Percentiles rank a stretch among this genome's conserved stretches.
Evolutionary conservation across 768 basidiomycete genomes (phyloP).

Genomic region (Agaricus blazei): DNA sequence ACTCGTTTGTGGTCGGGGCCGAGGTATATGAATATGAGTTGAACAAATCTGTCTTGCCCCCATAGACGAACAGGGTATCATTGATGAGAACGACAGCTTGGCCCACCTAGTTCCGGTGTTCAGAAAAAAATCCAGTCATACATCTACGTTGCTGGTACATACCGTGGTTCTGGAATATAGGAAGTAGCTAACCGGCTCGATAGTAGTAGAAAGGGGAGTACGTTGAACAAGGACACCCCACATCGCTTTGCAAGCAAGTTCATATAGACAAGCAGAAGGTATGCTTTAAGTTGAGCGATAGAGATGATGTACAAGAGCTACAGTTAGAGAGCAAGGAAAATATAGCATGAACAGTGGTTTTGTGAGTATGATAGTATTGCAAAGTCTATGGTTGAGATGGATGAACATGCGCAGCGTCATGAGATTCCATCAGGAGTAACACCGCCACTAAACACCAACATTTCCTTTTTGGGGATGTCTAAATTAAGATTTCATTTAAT

Average conservation of each 20-base stretch:
- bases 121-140: neutral
- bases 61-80: constrained; percentile 65
- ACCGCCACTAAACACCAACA: constrained; percentile 9
- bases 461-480: constrained; percentile 5
- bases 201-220: neutral
- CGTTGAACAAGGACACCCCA: neutral
- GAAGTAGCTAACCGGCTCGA: neutral
- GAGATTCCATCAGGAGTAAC: neutral
- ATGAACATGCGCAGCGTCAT: neutral
- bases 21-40: constrained; percentile 68
- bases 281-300: neutral
- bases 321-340: neutral
- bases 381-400: neutral
- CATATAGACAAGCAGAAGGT: neutral
- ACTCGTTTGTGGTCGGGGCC: constrained; percentile 68
- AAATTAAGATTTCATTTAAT: too few relatives aligned
- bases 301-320: neutral
- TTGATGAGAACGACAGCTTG: constrained; percentile 61
- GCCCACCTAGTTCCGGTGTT: constrained; percentile 58
- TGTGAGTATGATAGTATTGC: neutral
- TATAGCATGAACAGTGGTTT: neutral
- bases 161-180: constrained; percentile 7
- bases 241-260: neutral
- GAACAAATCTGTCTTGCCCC: constrained; percentile 73
- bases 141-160: neutral